Evolutionary conservation across 176 grass and related monocot genomes (phyloP), one percentile per base, ranked within the genome.

Genomic region (Alopecurus myosuroides): DNA sequence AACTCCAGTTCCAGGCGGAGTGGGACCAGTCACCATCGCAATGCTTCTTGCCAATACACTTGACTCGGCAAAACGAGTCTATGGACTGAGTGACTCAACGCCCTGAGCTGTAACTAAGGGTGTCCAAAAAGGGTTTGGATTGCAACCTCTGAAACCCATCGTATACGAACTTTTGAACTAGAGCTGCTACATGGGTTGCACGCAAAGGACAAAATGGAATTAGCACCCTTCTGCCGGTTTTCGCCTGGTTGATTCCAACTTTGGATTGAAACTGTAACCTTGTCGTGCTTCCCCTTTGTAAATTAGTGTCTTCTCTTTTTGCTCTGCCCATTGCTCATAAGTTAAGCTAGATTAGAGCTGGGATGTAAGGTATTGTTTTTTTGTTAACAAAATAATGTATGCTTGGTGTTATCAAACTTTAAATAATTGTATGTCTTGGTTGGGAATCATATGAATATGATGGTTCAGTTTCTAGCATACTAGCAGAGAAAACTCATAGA

Each of bases 1-100:
- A 74, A 95, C 96, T 31, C 96, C 93, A 74, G 96, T 98, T 86
- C 96, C 96, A 76, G 96, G 96, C 19, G 96, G 93, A 50, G 93
- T 98, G 33, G 96, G 96, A 8, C 96, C 96, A 5, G 91, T 98
- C 56, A 98, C 96, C 1, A 87, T 98, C 30, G 91, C 91, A 17
- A 94, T 95, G 96, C 91, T 98, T 83, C 93, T 98, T 90, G 86
- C 80, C 52, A 98, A 94, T 69, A 95, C 96, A 33, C 82, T 98
- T 67, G 91, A 98, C 74, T 87, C 93, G 0, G 96, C 96, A 18
- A 95, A 85, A 93, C 84, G 67, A 23, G 64, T 81, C 11, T 90
- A 87, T 78, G 86, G 87, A 44, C 78, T 86, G 49, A 80, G 57
- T 53, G 81, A 80, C 40, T 71, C 80, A 85, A 79, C 13, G 6